A percentile compares a stretch with the other conserved stretches of the same genome.
phyloP scores from a whole-genome alignment of 345 rosid genomes.

The Kandelia obovata region DNA sequence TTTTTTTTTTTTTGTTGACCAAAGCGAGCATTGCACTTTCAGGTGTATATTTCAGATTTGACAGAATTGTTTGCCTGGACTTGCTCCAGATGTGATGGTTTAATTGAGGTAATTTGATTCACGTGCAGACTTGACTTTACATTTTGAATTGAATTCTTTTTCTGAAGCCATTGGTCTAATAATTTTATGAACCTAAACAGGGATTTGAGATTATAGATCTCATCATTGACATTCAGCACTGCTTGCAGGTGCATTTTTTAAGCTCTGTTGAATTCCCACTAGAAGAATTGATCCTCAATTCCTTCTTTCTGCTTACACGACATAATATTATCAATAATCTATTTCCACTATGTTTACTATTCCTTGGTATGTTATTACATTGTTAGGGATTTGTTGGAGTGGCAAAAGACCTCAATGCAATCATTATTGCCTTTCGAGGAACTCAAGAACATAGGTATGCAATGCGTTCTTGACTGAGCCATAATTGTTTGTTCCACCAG shows the following conservation, averaged over 20 bases:
- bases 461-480: neutral
- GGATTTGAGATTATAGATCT: constrained; percentile 83
- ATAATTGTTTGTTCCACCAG: neutral
- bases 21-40: constrained; percentile 18
- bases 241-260: constrained; percentile 59
- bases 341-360: too few relatives aligned
- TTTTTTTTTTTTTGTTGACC: neutral
- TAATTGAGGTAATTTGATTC: constrained; percentile 49
- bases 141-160: neutral
- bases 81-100: constrained; percentile 72
- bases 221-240: constrained; percentile 71
- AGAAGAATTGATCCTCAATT: neutral
- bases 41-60: constrained; percentile 85
- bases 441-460: constrained; percentile 64
- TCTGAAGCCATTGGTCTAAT: constrained; percentile 10
- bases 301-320: neutral
- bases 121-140: constrained; percentile 2
- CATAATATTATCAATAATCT: neutral
- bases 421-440: constrained; percentile 72
- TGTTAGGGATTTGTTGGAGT: constrained; percentile 72
- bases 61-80: constrained; percentile 84
- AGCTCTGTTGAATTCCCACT: constrained; percentile 2
- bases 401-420: constrained; percentile 52
- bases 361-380: neutral
- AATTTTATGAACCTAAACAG: constrained; percentile 36